Conservation (phyloP, 768 basidiomycete genomes). For the Tylopilus balloui region DNA sequence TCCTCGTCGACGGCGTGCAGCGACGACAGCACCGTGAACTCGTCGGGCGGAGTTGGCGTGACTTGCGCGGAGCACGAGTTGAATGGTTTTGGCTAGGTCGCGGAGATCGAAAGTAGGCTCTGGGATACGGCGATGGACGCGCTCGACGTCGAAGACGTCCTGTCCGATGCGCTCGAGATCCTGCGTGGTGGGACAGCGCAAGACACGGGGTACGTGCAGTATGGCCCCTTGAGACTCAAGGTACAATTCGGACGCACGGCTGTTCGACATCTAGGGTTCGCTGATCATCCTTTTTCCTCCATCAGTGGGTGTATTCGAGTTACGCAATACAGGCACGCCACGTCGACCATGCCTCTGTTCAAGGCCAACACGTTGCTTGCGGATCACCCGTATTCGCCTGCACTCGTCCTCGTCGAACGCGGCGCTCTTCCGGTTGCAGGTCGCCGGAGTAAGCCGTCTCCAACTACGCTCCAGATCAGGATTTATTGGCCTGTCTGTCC, state of each 20-base stretch:
- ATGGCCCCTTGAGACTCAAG: constrained; percentile 56
- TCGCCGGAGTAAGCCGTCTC: constrained; percentile 36
- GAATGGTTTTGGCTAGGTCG: constrained; percentile 2
- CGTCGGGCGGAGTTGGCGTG: constrained; percentile 2
- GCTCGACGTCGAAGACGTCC: constrained; percentile 42
- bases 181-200: constrained; percentile 42
- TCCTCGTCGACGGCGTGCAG: background rate
- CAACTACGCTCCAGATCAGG: background rate
- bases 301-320: constrained; percentile 36
- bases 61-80: constrained; percentile 10
- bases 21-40: background rate
- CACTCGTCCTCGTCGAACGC: constrained; percentile 61
- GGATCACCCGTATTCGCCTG: constrained; percentile 70
- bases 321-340: constrained; percentile 4
- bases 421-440: constrained; percentile 41
- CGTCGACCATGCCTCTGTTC: background rate
- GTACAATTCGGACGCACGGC: constrained; percentile 17
- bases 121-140: constrained; percentile 3
- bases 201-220: constrained; percentile 44
- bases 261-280: too few relatives aligned
- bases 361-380: constrained; percentile 70
- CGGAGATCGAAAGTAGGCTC: constrained; percentile 20
- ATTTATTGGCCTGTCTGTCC: background rate
- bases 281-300: background rate
- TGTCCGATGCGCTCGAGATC: constrained; percentile 49